These are phyloP conservation scores for Paramyrothecium sp. DNA, from an alignment of 2,329 filamentous ascomycete species.

Conservation along the genomic window DNA sequence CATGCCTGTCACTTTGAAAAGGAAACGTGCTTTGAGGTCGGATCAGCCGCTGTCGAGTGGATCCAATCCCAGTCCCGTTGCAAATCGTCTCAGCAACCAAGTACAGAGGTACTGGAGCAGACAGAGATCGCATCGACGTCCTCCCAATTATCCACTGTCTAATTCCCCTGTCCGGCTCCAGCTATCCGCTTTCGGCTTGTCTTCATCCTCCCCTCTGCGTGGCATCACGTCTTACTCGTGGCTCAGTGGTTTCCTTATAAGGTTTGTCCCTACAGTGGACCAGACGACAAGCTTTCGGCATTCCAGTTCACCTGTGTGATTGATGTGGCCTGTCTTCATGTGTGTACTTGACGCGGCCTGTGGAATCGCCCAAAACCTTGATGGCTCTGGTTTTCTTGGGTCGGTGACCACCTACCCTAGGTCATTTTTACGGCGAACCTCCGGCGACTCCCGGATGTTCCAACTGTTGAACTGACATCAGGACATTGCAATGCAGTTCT, in stretches of 20 bases:
- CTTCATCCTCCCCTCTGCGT: not conserved
- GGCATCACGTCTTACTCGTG: not conserved
- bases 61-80: not conserved
- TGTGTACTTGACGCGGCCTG: no score
- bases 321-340: no score
- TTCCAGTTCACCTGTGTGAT: not conserved
- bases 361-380: no score
- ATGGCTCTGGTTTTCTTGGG: no score
- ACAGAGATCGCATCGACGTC: not conserved
- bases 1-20: not conserved
- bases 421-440: no score
- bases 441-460: no score
- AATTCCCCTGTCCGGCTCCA: no score
- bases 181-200: not conserved
- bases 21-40: not conserved
- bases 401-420: no score
- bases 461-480: no score
- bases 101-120: no score
- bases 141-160: not conserved
- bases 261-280: not conserved
- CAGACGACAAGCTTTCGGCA: not conserved
- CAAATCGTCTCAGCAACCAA: not conserved
- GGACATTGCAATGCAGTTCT: no score
- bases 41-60: not conserved
- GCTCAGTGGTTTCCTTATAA: not conserved